Percentiles rank a stretch among this genome's conserved stretches.
phyloP scores from a whole-genome alignment of 2,329 filamentous ascomycete species.

The Emergomyces africanus region DNA sequence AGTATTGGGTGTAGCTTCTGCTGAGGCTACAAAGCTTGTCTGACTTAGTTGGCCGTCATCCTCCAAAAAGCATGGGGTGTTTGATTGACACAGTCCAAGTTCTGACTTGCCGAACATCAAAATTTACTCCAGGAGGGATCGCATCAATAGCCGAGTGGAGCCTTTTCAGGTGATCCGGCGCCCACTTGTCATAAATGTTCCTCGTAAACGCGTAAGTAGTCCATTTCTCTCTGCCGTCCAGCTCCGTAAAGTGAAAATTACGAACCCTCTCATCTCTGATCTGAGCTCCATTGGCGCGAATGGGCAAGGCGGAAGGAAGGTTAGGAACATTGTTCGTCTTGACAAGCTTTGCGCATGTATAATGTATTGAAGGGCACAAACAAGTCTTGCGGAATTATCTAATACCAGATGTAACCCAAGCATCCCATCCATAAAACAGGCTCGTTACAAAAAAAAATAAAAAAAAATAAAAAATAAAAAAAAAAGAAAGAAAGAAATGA shows the following conservation, averaged over 20 bases:
- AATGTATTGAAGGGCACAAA: no score
- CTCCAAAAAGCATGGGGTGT: neutral
- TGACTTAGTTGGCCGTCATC: conserved; percentile 1
- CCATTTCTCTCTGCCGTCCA: conserved; percentile 26
- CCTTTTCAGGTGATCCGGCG: conserved; percentile 24
- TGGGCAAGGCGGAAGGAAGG: no score
- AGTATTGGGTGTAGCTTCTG: conserved; percentile 5
- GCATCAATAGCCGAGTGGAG: conserved; percentile 27
- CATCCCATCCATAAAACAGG: neutral
- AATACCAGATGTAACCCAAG: neutral
- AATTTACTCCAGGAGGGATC: conserved; percentile 5
- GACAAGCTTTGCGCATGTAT: no score
- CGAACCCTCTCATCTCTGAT: no score
- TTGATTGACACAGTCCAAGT: conserved; percentile 1
- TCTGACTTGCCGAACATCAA: conserved; percentile 11
- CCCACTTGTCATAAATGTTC: conserved; percentile 27
- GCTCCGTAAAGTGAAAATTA: conserved; percentile 21
- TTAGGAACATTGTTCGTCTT: no score
- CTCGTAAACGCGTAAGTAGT: conserved; percentile 25
- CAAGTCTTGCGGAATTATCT: no score
- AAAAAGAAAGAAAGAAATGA: neutral
- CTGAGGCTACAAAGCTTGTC: conserved; percentile 3
- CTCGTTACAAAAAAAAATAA: neutral
- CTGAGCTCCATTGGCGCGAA: no score
- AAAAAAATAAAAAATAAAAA: no score